These are phyloP conservation scores for Phyllosticta citrichinensis DNA, from an alignment of 2,329 filamentous ascomycete species.

Conservation along the genomic window DNA sequence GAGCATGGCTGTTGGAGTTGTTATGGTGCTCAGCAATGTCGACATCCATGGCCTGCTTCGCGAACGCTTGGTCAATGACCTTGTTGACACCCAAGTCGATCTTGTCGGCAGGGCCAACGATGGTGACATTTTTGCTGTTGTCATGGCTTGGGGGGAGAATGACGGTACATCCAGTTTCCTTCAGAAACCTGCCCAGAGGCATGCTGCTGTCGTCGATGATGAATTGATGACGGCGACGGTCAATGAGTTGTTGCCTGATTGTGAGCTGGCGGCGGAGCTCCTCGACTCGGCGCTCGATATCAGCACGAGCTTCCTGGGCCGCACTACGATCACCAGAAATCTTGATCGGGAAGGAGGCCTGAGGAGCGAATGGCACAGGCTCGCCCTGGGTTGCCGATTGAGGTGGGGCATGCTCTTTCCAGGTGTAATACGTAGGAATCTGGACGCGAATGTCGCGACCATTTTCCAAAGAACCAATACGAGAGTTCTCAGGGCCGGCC, in stretches of 20 bases:
- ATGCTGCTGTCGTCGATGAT: constrained; percentile 79
- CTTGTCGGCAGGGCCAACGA: constrained; percentile 68
- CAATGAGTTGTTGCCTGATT: constrained; percentile 69
- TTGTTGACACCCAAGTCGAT: constrained; percentile 68
- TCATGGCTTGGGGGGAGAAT: constrained; percentile 66
- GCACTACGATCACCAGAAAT: constrained; percentile 77
- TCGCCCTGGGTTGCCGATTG: constrained; percentile 52
- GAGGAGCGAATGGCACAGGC: constrained; percentile 59
- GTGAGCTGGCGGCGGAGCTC: constrained; percentile 67
- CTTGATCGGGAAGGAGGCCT: constrained; percentile 67
- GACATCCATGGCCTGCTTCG: constrained; percentile 74
- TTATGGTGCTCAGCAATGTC: constrained; percentile 74
- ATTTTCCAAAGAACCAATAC: constrained; percentile 58
- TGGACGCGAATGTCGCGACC: constrained; percentile 69
- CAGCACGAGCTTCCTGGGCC: constrained; percentile 67
- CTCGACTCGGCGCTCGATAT: constrained; percentile 69
- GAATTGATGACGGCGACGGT: constrained; percentile 85
- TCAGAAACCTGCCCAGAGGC: constrained; percentile 75
- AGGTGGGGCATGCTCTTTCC: constrained; percentile 57
- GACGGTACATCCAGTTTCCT: constrained; percentile 82
- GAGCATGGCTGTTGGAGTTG: constrained; percentile 68
- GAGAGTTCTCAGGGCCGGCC: constrained; percentile 63
- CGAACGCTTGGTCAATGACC: constrained; percentile 79
- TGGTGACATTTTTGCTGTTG: constrained; percentile 72
- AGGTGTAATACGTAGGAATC: constrained; percentile 72